A percentile compares a stretch with the other conserved stretches of the same genome.
Evolutionary conservation across 2,329 filamentous ascomycete genomes (phyloP).

Genomic region (Diplodia seriata): DNA sequence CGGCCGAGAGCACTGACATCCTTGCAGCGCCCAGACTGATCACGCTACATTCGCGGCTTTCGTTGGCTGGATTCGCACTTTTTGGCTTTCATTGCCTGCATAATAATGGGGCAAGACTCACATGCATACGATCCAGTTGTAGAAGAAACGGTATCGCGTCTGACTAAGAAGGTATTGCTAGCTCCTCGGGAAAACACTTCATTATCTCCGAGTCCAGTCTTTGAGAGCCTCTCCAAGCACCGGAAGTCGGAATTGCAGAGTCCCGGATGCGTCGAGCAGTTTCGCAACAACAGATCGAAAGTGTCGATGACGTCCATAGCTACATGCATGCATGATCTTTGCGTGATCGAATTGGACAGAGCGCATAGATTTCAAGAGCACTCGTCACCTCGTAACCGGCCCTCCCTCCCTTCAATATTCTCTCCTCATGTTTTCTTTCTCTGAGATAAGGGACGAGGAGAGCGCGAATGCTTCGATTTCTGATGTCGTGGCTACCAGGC

Average conservation of each 20-base stretch:
- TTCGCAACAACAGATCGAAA: too few relatives aligned
- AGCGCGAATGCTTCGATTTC: too few relatives aligned
- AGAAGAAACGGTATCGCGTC: neutral
- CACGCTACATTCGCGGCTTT: neutral
- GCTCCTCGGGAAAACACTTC: neutral
- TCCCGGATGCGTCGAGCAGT: too few relatives aligned
- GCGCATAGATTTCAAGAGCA: too few relatives aligned
- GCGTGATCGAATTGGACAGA: neutral
- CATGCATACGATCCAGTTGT: neutral
- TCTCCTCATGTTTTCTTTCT: too few relatives aligned
- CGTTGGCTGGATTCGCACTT: neutral
- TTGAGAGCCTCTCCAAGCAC: neutral
- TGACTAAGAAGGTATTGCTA: neutral
- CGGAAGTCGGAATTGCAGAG: too few relatives aligned
- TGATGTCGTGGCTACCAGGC: too few relatives aligned
- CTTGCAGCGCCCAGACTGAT: neutral
- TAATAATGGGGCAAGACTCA: neutral
- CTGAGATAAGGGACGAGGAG: too few relatives aligned
- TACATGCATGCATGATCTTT: too few relatives aligned
- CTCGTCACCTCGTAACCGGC: too few relatives aligned
- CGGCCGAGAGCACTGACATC: neutral
- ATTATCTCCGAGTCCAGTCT: neutral
- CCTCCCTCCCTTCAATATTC: too few relatives aligned
- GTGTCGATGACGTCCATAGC: too few relatives aligned
- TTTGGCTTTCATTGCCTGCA: neutral